phyloP scores from a whole-genome alignment of 768 basidiomycete genomes.

The Russula vinacea region DNA sequence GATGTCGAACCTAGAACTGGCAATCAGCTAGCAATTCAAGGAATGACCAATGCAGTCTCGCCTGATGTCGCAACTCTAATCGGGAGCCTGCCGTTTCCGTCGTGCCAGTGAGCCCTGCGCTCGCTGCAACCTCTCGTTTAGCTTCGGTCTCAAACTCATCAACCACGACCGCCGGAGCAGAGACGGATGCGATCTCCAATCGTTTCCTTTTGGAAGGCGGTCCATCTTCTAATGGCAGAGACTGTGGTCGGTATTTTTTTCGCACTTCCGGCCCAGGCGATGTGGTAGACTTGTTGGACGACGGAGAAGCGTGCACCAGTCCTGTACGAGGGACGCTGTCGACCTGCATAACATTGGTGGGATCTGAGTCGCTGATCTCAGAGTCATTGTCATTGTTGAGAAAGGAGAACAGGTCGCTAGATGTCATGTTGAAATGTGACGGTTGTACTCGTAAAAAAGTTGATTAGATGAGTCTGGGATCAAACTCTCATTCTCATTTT shows the following conservation, averaged over 20 bases:
- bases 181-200: constrained; percentile 43
- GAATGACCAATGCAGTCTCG: constrained; percentile 34
- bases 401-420: constrained; percentile 64
- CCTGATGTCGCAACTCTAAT: constrained; percentile 81
- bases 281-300: constrained; percentile 45
- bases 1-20: constrained; percentile 72
- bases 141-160: constrained; percentile 96
- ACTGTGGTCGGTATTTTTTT: constrained; percentile 12
- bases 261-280: constrained; percentile 29
- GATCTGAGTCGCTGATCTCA: constrained; percentile 41
- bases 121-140: constrained; percentile 85
- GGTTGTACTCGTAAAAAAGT: background rate
- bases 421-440: constrained; percentile 32
- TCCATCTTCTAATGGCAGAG: constrained; percentile 38
- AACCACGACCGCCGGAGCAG: constrained; percentile 66
- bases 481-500: background rate
- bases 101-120: constrained; percentile 79
- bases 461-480: background rate
- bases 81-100: constrained; percentile 59
- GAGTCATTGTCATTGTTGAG: constrained; percentile 41
- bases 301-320: constrained; percentile 33
- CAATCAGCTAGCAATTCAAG: constrained; percentile 1
- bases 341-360: constrained; percentile 27
- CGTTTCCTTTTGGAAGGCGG: constrained; percentile 56
- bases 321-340: background rate